Evolutionary conservation across 192 early-diverging fungal genomes (phyloP).

Genomic region (Anaeromyces robustus): DNA sequence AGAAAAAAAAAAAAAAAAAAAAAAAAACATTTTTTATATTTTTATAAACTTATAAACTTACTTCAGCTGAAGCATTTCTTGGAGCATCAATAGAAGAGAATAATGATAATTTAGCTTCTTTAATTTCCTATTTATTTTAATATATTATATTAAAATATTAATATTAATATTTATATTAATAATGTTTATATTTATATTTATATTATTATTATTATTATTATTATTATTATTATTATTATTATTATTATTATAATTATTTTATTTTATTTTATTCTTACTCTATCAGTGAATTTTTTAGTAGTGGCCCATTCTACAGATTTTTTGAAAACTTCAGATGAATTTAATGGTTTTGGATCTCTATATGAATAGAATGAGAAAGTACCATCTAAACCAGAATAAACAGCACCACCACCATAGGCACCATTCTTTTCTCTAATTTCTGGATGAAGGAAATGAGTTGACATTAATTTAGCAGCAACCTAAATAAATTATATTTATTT

Average conservation of each 20-base stretch:
- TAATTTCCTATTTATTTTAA: constrained; percentile 45
- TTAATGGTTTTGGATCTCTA: constrained; percentile 66
- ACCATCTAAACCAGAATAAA: constrained; percentile 55
- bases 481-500: no score
- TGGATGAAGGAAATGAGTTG: constrained; percentile 76
- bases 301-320: constrained; percentile 49
- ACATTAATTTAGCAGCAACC: constrained; percentile 53
- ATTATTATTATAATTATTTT: no score
- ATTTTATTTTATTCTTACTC: constrained; percentile 5
- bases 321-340: constrained; percentile 57
- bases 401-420: constrained; percentile 85
- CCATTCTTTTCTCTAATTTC: constrained; percentile 95
- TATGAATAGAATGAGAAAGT: constrained; percentile 82
- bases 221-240: no score
- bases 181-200: background rate
- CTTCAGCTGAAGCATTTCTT: constrained; percentile 60
- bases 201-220: no score
- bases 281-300: constrained; percentile 9
- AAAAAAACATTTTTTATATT: no score
- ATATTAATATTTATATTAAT: constrained; percentile 11
- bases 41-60: background rate
- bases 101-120: constrained; percentile 79
- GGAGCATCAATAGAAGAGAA: constrained; percentile 78
- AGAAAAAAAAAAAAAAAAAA: no score
- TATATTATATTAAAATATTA: background rate